Evolutionary conservation across 2,329 filamentous ascomycete species (phyloP).

Genomic region (Phoma sp.): DNA sequence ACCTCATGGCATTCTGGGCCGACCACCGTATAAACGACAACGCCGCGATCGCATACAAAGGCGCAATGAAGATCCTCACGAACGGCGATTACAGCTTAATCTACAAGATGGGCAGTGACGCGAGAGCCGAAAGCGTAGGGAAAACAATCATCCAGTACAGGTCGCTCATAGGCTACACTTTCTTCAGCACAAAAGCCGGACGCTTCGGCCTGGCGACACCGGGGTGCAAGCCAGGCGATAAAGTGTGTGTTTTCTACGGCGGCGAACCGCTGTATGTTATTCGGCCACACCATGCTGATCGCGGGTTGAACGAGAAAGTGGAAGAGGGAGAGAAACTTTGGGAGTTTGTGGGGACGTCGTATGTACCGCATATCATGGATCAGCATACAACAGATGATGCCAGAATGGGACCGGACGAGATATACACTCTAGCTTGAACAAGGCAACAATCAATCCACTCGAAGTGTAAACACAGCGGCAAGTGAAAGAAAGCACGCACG

Average conservation of each 20-base stretch:
- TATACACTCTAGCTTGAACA: background rate
- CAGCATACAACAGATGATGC: conserved; percentile 8
- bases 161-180: background rate
- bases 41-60: background rate
- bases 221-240: conserved; percentile 5
- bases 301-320: too few species aligned
- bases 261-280: conserved; percentile 1
- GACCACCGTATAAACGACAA: background rate
- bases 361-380: conserved; percentile 10
- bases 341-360: conserved; percentile 1
- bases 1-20: background rate
- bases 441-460: background rate
- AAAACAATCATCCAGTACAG: background rate
- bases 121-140: too few species aligned
- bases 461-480: background rate
- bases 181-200: conserved; percentile 1
- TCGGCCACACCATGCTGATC: background rate
- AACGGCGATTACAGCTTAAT: background rate
- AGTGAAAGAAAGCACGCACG: background rate
- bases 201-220: conserved; percentile 6
- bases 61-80: background rate
- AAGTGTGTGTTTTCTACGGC: conserved; percentile 7
- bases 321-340: background rate
- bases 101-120: too few species aligned
- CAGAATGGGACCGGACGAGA: conserved; percentile 2